These are phyloP conservation scores for Pythium inflatum DNA, from an alignment of 352 stramenopile genomes.

Conservation along the genomic window DNA sequence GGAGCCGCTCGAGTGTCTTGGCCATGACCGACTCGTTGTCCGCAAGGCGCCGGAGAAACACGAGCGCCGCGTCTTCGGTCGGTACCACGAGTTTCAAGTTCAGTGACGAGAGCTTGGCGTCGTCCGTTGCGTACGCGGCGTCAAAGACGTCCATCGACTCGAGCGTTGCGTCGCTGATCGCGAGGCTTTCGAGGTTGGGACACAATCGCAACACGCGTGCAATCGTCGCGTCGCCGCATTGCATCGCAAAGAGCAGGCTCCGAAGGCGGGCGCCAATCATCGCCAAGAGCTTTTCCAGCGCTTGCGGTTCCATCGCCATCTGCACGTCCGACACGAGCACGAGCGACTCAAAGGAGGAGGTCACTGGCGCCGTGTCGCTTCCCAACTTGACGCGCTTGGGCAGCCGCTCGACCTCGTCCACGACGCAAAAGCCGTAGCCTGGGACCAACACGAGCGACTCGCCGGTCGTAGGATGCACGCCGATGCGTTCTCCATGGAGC, in stretches of 20 bases:
- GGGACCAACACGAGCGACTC: neutral
- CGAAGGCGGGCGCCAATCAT: neutral
- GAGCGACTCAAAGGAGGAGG: constrained; percentile 5
- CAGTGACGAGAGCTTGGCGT: constrained; percentile 2
- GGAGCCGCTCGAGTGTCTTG: too few relatives aligned
- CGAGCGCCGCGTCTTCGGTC: neutral
- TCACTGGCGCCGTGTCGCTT: too few relatives aligned
- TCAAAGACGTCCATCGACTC: neutral
- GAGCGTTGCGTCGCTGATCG: neutral
- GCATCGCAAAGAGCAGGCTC: neutral
- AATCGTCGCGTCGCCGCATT: neutral
- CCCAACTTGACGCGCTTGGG: neutral
- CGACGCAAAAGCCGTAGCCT: neutral
- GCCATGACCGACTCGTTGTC: neutral
- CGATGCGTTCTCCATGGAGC: neutral
- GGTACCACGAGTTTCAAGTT: neutral
- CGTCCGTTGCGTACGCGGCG: neutral
- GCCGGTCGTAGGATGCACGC: neutral
- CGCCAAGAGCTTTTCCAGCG: neutral
- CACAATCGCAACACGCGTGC: neutral
- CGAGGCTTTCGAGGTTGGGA: neutral
- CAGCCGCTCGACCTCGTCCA: neutral
- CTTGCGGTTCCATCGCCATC: neutral
- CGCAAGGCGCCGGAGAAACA: neutral
- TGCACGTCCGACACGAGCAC: neutral